Evolutionary conservation across 108 stramenopile genomes (phyloP), one percentile per base, ranked within the genome.

Genomic region (Schizochytrium sp.): DNA sequence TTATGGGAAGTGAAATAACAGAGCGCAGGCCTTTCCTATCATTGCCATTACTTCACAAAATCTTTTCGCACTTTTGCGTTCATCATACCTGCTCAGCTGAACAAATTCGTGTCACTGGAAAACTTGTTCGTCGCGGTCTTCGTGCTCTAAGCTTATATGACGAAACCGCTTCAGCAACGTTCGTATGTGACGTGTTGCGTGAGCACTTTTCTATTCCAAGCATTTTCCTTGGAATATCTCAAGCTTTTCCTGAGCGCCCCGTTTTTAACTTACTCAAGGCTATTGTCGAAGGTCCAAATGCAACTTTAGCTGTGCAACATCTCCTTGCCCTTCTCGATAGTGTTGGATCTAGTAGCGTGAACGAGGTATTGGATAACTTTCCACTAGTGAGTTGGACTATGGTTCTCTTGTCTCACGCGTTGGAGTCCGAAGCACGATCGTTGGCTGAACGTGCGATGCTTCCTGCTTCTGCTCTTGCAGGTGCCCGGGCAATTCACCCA

Each of bases 61-160:
- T 83, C 49, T 83, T 83, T 2, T 55, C 76, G 76, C 76, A 83
- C 53, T 83, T 83, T 83, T 83, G 76, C 53, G 76, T 83, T n/a
- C 50, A 83, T 28, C 76, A 83, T 1, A 83, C 76, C 17, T 83
- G 76, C 47, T 83, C 76, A 38, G 76, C 76, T 13, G 76, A 83
- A 53, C 76, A 83, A 53, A 83, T 83, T 53, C 47, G 76, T 10
- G 76, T 83, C 17, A 83, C 76, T 17, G 76, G 76, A n/a, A 83
- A 83, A 50, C 76, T 83, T 0, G 76, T 83, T 5, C 5, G 76
- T 5, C 5, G 76, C 5, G 76, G 76, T 55, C 47, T 83, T 13
- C 76, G 76, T n/a, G 53, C 50, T 0, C 76, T 83, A 38, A 83
- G 53, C 76, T n/a, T 49, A 53, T 83, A 55, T 83, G 47, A 83